Conservation (phyloP, 164 flowering plant genomes). For the Sedum album region DNA sequence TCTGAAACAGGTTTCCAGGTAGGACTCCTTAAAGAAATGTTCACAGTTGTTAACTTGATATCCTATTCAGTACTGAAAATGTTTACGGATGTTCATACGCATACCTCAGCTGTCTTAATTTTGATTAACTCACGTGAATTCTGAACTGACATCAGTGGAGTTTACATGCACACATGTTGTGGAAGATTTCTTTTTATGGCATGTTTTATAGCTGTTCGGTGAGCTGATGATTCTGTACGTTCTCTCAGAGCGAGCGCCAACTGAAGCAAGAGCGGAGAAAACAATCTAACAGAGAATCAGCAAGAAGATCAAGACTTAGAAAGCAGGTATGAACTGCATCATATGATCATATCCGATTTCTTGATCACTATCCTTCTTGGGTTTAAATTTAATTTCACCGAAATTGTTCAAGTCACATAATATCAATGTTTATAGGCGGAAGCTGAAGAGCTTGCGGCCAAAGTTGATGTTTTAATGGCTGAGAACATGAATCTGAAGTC, state of each 20-base stretch:
- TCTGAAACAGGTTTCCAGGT: constrained; percentile 68
- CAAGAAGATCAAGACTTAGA: constrained; percentile 90
- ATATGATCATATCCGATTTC: not conserved
- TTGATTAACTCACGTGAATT: not conserved
- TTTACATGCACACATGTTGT: not conserved
- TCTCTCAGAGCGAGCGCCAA: constrained; percentile 63
- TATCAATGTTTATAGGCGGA: constrained; percentile 51
- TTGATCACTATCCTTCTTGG: not conserved
- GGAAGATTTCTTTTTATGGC: not conserved
- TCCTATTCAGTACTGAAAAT: no score
- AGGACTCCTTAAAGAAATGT: not conserved
- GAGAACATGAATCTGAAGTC: constrained; percentile 67
- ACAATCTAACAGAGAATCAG: constrained; percentile 97
- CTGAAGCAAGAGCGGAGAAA: constrained; percentile 85
- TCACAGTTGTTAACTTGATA: not conserved
- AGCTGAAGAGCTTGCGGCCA: constrained; percentile 67
- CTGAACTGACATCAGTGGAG: not conserved
- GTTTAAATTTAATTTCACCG: not conserved
- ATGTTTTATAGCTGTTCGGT: not conserved
- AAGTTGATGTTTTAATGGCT: constrained; percentile 53
- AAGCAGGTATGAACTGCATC: constrained; percentile 76
- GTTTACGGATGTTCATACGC: not conserved
- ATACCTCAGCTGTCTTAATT: not conserved
- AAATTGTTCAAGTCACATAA: not conserved
- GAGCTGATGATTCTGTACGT: not conserved